phyloP scores from a whole-genome alignment of 345 rosid genomes.

The Syzygium jambos region DNA sequence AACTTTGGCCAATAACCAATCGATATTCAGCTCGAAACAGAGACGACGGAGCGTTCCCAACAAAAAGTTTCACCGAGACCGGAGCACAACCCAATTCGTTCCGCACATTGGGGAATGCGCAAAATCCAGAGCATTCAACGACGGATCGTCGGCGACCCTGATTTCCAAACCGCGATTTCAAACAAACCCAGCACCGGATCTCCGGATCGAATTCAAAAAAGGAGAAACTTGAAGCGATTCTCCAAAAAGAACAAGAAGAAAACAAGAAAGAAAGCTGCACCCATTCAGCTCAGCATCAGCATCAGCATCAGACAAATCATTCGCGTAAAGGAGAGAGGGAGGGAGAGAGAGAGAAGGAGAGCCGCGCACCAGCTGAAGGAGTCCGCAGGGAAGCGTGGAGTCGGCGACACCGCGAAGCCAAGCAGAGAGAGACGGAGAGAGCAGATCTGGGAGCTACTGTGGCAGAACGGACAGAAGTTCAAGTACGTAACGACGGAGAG shows the following conservation, averaged over 20 bases:
- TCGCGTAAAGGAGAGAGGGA: not conserved
- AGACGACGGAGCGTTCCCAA: not conserved
- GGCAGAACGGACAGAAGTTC: not conserved
- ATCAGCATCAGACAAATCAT: not conserved
- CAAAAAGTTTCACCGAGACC: not conserved
- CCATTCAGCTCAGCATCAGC: not conserved
- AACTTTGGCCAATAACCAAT: not conserved
- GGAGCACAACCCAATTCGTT: not conserved
- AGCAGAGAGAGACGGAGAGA: not conserved
- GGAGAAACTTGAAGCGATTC: not conserved
- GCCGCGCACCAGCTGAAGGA: not conserved
- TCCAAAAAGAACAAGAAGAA: not conserved
- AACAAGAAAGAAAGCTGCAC: not conserved
- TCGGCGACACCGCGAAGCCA: not conserved
- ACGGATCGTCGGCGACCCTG: not conserved
- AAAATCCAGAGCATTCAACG: not conserved
- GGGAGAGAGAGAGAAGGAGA: not conserved
- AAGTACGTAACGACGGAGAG: not conserved
- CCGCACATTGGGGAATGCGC: not conserved
- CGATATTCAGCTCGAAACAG: not conserved
- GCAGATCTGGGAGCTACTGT: not conserved
- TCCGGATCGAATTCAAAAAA: not conserved
- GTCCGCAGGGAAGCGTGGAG: not conserved
- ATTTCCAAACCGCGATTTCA: not conserved
- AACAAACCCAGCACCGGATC: not conserved